Evolutionary conservation across 306 rosid genomes (phyloP).

Genomic region (Heteromeles arbutifolia): DNA sequence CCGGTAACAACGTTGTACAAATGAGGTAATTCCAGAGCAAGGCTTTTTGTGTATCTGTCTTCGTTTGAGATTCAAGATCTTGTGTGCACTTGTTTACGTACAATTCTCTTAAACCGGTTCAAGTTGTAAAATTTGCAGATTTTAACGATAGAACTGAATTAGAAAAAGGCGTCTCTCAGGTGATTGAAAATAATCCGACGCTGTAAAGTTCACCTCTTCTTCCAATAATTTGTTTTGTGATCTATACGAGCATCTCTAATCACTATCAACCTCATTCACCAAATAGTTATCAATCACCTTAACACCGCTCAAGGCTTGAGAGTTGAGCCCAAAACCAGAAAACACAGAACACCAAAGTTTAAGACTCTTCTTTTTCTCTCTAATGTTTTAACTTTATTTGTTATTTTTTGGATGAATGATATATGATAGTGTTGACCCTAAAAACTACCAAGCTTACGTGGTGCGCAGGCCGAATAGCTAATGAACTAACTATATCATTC

Average conservation of each 20-base stretch:
- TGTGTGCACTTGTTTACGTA: not conserved
- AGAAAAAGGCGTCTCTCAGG: not conserved
- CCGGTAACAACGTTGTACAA: conserved; percentile 38
- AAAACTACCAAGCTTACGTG: no score
- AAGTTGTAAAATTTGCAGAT: not conserved
- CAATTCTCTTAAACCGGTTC: no score
- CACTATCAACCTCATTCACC: not conserved
- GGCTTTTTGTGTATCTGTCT: conserved; percentile 7
- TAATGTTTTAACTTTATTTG: no score
- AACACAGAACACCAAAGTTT: no score
- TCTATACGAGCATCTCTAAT: not conserved
- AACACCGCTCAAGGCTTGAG: no score
- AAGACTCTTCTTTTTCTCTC: no score
- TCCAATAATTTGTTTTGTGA: not conserved
- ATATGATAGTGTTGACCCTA: no score
- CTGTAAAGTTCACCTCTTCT: not conserved
- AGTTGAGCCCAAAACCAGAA: no score
- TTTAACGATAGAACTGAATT: not conserved
- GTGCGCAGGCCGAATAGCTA: no score
- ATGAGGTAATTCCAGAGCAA: conserved; percentile 31
- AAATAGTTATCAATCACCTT: no score
- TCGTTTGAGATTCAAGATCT: not conserved
- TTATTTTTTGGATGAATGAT: no score
- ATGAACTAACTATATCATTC: no score
- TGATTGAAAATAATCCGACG: not conserved